Conservation (phyloP, 2,329 filamentous ascomycete genomes). For the Cladophialophora yegresii region DNA sequence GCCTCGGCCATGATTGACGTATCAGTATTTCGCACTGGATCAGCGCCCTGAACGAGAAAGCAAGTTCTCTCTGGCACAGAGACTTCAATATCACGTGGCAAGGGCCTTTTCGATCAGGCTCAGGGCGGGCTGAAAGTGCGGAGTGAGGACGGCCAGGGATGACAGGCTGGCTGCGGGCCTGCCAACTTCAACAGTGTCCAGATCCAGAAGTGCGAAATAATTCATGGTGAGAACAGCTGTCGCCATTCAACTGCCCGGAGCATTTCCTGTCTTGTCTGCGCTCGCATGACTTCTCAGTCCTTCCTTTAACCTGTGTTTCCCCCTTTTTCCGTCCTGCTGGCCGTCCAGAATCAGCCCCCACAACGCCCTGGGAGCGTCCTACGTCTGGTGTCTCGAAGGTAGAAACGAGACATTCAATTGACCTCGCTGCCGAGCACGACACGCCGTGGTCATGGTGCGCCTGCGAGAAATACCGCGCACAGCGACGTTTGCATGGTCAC, state of each 20-base stretch:
- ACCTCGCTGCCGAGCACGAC: background rate
- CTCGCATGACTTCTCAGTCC: slow-evolving; percentile 24
- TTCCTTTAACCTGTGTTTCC: slow-evolving; percentile 25
- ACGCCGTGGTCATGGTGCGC: slow-evolving; percentile 72
- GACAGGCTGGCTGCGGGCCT: slow-evolving; percentile 23
- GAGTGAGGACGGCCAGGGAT: slow-evolving; percentile 22
- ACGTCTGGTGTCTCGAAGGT: background rate
- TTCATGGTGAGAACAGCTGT: slow-evolving; percentile 20
- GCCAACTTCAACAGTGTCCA: slow-evolving; percentile 26
- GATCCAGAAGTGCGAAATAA: slow-evolving; percentile 26
- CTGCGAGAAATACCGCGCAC: slow-evolving; percentile 95
- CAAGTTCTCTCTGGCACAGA: background rate
- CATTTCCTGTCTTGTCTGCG: slow-evolving; percentile 7
- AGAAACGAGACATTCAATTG: background rate
- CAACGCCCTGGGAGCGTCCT: background rate
- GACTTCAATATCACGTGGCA: slow-evolving; percentile 17
- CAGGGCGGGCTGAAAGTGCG: slow-evolving; percentile 1
- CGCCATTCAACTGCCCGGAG: background rate
- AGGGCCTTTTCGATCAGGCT: background rate
- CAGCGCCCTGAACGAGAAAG: background rate
- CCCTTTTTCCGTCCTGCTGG: slow-evolving; percentile 30
- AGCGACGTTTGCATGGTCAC: slow-evolving; percentile 95
- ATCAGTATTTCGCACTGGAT: background rate
- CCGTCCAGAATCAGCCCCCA: background rate
- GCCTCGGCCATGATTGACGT: slow-evolving; percentile 71